Evolutionary conservation across 345 rosid species (phyloP), one percentile per base, ranked within the genome.

Genomic region (Lepidium sativum): DNA sequence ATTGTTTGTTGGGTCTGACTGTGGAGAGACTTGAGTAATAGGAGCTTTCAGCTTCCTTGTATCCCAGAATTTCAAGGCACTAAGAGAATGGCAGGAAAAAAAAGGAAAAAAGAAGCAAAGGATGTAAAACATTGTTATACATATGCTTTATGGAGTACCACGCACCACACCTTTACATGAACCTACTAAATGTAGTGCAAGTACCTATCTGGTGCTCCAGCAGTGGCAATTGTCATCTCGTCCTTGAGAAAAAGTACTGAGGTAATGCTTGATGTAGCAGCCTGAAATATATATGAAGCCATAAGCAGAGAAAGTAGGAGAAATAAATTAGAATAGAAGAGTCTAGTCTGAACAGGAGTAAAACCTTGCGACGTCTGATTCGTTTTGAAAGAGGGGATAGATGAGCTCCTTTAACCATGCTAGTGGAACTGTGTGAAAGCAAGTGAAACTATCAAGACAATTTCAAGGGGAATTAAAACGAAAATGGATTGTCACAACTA

Each of bases 11-110:
- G 83, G 60, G 52, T 80, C 78, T 9, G 79, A 77, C 39, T 76
- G 75, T 8, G 97, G 92, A 38, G 85, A 83, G 6, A 87, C 81
- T 72, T 86, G 84, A 58, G 77, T 67, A 44, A 85, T 57, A 43
- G 79, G 84, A 75, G 79, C 62, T 77, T 80, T 94, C 42, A 90
- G 77, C 75, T 86, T 90, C 61, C 97, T 81, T 50, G 80, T 73
- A 61, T 94, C 99, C 99, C 97, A 90, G 67, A 94, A 86, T 64
- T 94, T 94, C 18, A 94, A 63, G 49, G 80, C 74, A 68, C 99
- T 90, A 79, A 67, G 47, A 78, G 14, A 40, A 60, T 2, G 41
- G 41, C 31, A 44, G 6, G 11, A 49, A 25, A 29, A 67, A 40
- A 20, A 2, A 20, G 2, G 21, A 56, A 41, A 4, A 43, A 27